Base-by-base conservation (phyloP, 768 basidiomycete species). In the Polyporus arcularius region DNA sequence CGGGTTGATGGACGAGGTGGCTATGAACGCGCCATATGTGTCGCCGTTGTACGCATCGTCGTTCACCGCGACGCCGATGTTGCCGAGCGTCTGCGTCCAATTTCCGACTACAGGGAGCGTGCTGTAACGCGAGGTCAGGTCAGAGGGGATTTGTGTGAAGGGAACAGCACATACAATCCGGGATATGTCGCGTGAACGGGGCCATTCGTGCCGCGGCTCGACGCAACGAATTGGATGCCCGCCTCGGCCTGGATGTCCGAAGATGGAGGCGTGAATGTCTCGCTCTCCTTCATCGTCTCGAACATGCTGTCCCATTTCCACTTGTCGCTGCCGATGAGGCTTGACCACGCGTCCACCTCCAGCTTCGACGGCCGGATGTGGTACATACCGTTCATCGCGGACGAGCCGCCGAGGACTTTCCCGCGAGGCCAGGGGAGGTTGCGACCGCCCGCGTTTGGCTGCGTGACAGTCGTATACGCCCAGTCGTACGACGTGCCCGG, bases 381-480 rank as follows among this genome's bases (percentile, higher is more conserved):
- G 74, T 87, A 89, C 78, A 89, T 79, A 51, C 85, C 87, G 71
- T 91, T 91, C 55, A 89, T 77, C 11, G 88, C 86, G 35, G 85
- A 80, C 0, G 83, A 86, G 8, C 89, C 89, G 55, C 89, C 88
- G 21, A 91, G 77, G 51, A 85, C 83, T 71, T 84, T 86, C 31
- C 89, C 89, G 41, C 84, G 78, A 3, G 87, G 83, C 83, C 87
- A 88, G 4, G 75, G 55, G 42, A 86, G 61, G 0, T 63, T 67
- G 35, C 84, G 78, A 55, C 78, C 76, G 38, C 69, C 72, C 26
- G 79, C 76, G 58, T 76, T 73, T 0, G 75, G 52, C 69, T 88
- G 86, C 0, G 79, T 67, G 6, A 75, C 74, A 12, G 84, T 84
- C 46, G 72, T 72, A 73, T 82, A 85, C 16, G 75, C 71, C 82